Conservation (phyloP, 1,284 basidiomycete species). For the Veloboletus limbatus region DNA sequence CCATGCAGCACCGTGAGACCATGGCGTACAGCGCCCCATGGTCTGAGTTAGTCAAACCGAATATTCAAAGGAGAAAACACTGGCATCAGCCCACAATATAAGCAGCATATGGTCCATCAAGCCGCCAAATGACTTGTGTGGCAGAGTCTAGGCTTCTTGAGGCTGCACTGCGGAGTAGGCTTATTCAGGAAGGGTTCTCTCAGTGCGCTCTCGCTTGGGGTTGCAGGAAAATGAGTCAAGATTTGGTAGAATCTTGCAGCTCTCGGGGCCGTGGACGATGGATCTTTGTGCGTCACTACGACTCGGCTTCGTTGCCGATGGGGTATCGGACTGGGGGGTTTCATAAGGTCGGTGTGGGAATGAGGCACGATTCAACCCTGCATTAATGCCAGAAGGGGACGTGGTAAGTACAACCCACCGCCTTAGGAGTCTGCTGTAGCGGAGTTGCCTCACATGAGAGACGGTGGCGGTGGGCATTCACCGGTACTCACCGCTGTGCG, state of each 20-base stretch:
- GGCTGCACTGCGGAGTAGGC: neutral
- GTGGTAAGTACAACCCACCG: conserved; percentile 6
- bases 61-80: conserved; percentile 1
- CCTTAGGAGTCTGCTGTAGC: conserved; percentile 15
- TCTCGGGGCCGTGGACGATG: conserved; percentile 21
- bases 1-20: conserved; percentile 18
- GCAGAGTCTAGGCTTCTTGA: conserved; percentile 11
- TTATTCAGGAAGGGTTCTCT: neutral
- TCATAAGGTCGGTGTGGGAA: conserved; percentile 14
- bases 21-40: neutral
- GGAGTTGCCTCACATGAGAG: conserved; percentile 14
- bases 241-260: neutral
- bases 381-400: conserved; percentile 15
- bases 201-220: neutral
- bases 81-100: conserved; percentile 1
- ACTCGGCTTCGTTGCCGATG: conserved; percentile 13
- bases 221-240: neutral
- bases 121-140: conserved; percentile 30
- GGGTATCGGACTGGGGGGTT: conserved; percentile 8
- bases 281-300: conserved; percentile 4
- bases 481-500: conserved; percentile 7
- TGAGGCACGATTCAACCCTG: conserved; percentile 7
- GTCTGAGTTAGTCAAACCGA: neutral
- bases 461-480: conserved; percentile 6
- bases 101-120: conserved; percentile 21